phyloP scores from a whole-genome alignment of 2,329 filamentous ascomycete genomes.

The Botrytis pseudocinerea region DNA sequence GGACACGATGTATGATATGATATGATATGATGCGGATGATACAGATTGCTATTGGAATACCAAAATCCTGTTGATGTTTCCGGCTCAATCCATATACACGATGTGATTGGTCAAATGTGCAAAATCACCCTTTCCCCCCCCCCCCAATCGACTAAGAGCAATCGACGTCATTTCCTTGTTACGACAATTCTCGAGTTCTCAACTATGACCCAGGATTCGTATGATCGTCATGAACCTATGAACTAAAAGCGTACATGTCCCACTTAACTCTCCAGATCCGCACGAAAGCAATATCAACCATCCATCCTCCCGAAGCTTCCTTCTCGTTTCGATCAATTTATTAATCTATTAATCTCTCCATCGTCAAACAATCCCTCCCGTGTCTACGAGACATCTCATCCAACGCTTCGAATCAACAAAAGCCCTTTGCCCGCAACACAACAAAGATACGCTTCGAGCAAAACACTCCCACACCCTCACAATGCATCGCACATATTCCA shows the following conservation, averaged over 20 bases:
- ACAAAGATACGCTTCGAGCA: neutral
- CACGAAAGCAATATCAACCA: conserved; percentile 8
- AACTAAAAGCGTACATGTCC: neutral
- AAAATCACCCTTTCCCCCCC: neutral
- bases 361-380: neutral
- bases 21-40: neutral
- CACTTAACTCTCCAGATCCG: conserved; percentile 14
- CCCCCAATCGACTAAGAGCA: neutral
- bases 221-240: conserved; percentile 1
- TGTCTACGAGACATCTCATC: neutral
- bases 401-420: neutral
- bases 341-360: neutral
- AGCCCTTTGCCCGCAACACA: neutral
- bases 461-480: conserved; percentile 29
- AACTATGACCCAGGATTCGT: neutral
- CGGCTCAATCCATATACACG: neutral
- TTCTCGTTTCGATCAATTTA: neutral
- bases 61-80: conserved; percentile 1
- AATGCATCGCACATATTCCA: conserved; percentile 99
- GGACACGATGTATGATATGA: neutral
- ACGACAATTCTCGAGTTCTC: neutral
- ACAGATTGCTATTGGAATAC: neutral
- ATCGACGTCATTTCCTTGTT: conserved; percentile 20
- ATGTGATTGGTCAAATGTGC: neutral
- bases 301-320: neutral